A percentile compares a stretch with the other conserved stretches of the same genome.
Conservation (phyloP, 139 green algal genomes). For the Coccomyxa sp. region DNA sequence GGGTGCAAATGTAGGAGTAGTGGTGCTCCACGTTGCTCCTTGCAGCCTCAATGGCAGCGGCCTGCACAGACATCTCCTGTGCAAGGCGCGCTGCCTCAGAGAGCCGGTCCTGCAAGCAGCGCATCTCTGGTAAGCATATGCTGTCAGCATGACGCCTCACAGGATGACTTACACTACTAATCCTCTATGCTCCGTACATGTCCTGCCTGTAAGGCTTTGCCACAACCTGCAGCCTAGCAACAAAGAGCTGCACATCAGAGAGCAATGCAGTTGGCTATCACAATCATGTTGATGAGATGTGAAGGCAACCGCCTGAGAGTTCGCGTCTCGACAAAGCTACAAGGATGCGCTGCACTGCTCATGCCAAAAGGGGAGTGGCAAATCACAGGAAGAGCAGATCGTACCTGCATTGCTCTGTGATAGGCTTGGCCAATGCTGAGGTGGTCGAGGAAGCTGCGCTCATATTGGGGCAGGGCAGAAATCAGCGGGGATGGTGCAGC, state of each 20-base stretch:
- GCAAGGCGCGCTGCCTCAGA: not conserved
- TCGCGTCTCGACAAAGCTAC: not conserved
- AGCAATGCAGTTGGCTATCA: not conserved
- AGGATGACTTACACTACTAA: not conserved
- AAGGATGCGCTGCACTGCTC: not conserved
- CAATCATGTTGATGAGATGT: not conserved
- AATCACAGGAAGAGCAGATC: not conserved
- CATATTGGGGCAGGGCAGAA: constrained; percentile 74
- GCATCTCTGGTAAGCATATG: not conserved
- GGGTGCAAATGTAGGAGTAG: constrained; percentile 68
- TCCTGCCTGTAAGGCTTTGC: not conserved
- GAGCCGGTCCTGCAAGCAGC: not conserved
- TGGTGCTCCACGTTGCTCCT: constrained; percentile 86
- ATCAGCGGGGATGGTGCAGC: constrained; percentile 59
- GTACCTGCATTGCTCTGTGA: not conserved
- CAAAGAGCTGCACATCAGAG: not conserved
- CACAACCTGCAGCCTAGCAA: not conserved
- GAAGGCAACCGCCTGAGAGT: not conserved
- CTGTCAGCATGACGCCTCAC: not conserved
- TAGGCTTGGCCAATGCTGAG: constrained; percentile 39
- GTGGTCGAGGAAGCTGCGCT: constrained; percentile 77
- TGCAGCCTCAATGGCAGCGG: constrained; percentile 70
- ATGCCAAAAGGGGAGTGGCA: not conserved
- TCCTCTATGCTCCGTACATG: not conserved
- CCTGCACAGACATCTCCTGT: constrained; percentile 51